Evolutionary conservation across 345 rosid species (phyloP), one percentile per base, ranked within the genome.

Genomic region (Gynandropsis gynandra): DNA sequence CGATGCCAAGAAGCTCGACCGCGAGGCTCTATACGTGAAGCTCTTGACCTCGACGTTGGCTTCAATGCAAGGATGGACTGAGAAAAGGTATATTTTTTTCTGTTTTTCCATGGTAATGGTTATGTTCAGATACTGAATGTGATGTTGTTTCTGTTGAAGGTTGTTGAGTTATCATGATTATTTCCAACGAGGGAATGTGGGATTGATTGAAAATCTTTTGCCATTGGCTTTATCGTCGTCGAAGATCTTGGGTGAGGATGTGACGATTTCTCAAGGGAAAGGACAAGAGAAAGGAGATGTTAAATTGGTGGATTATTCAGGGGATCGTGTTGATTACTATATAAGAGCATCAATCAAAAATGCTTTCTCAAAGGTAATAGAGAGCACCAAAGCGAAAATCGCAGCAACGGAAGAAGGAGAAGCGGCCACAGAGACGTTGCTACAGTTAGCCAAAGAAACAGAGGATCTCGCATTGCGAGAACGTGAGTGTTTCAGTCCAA

Each of bases 1-100:
- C 15, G 96, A 87, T 58, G 80, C 93, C 4, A 87, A 77, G 47
- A 82, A 75, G 46, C 76, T 72, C 0, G 92, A 82, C 14, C 65
- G 82, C 1, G 95, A 82, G 56, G 77, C 85, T 11, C 13, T 65
- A 0, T 90, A 77, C 61, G 78, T 75, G 47, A 80, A 76, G 68
- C 56, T 87, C 4, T 58, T 84, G 68, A 70, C 69, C 11, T 74
- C 87, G 3, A 75, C 82, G 58, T 45, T 87, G 61, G 77, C 64
- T 34, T 79, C 95, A 6, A 82, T 87, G 83, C 76, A 79, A 66
- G 78, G 67, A 48, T 90, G 96, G 96, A 83, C 87, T 0, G 96
- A 90, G 76, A 82, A 69, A 77, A 66, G 70, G 70, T 64, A 56
- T 24, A n/a, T 50, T 0, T 10, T 7, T 9, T 42, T 48, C 20